Evolutionary conservation across 441 rosid genomes (phyloP).

Genomic region (Mallotus repandus): DNA sequence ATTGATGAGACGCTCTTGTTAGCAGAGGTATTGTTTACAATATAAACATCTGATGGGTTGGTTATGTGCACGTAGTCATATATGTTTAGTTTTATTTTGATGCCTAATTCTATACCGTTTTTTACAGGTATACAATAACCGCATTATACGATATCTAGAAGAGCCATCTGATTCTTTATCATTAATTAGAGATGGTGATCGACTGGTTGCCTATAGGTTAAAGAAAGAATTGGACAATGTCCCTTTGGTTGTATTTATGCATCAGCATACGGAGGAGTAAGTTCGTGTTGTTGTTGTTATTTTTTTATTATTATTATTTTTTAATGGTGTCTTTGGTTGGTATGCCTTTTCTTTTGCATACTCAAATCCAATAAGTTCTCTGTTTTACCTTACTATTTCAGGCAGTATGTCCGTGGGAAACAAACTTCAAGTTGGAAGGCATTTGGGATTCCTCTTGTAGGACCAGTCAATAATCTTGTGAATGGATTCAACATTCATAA

Average conservation of each 20-base stretch:
- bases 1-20: slow-evolving; percentile 55
- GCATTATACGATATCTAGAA: slow-evolving; percentile 50
- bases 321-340: slow-evolving; percentile 3
- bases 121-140: slow-evolving; percentile 50
- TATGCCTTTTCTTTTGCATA: background rate
- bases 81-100: slow-evolving; percentile 16
- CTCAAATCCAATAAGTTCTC: background rate
- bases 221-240: slow-evolving; percentile 37
- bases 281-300: slow-evolving; percentile 10
- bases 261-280: slow-evolving; percentile 50
- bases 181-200: slow-evolving; percentile 66
- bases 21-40: slow-evolving; percentile 52
- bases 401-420: slow-evolving; percentile 67
- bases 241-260: slow-evolving; percentile 55
- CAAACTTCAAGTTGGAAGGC: slow-evolving; percentile 51
- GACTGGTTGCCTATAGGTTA: slow-evolving; percentile 59
- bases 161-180: slow-evolving; percentile 57
- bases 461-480: slow-evolving; percentile 47
- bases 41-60: slow-evolving; percentile 20
- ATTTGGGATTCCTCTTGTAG: slow-evolving; percentile 85
- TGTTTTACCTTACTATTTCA: slow-evolving; percentile 37
- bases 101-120: slow-evolving; percentile 23
- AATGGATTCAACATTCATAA: slow-evolving; percentile 60
- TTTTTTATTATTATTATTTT: slow-evolving; percentile 42
- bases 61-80: slow-evolving; percentile 5